A percentile compares a stretch with the other conserved stretches of the same genome.
phyloP scores from a whole-genome alignment of 2,329 filamentous ascomycete species.

The Aspergillus costaricaensis region DNA sequence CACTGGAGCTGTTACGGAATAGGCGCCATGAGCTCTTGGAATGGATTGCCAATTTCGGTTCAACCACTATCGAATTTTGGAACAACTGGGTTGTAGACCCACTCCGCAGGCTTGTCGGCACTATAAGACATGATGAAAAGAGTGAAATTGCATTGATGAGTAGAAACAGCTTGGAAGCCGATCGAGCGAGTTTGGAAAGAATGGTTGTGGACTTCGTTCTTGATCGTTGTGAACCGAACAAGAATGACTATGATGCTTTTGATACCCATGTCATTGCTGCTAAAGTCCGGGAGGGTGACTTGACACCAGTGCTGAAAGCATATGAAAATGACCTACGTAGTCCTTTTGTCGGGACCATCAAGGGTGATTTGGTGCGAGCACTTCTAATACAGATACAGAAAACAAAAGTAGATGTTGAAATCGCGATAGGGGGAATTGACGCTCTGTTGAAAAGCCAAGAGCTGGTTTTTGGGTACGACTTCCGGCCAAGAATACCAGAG shows the following conservation, averaged over 20 bases:
- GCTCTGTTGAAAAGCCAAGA: slow-evolving; percentile 93
- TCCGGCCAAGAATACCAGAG: not conserved
- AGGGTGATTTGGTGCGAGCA: slow-evolving; percentile 84
- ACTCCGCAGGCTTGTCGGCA: slow-evolving; percentile 76
- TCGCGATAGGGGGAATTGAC: slow-evolving; percentile 95
- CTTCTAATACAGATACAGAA: slow-evolving; percentile 97
- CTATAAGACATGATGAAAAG: slow-evolving; percentile 87
- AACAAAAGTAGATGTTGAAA: slow-evolving; percentile 96
- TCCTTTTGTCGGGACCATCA: slow-evolving; percentile 78
- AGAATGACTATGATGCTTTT: slow-evolving; percentile 52
- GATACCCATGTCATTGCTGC: slow-evolving; percentile 73
- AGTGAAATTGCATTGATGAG: slow-evolving; percentile 98
- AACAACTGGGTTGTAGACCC: slow-evolving; percentile 94
- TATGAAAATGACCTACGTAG: slow-evolving; percentile 86
- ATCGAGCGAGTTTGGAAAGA: slow-evolving; percentile 86
- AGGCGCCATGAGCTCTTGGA: slow-evolving; percentile 73
- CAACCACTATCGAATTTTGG: slow-evolving; percentile 86
- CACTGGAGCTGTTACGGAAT: slow-evolving; percentile 76
- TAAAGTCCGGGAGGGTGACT: slow-evolving; percentile 85
- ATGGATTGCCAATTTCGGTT: slow-evolving; percentile 78
- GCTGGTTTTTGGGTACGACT: slow-evolving; percentile 73
- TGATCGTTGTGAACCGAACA: slow-evolving; percentile 67
- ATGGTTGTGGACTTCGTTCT: slow-evolving; percentile 97
- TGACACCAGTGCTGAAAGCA: slow-evolving; percentile 86
- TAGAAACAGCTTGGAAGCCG: slow-evolving; percentile 83